Evolutionary conservation across 306 rosid species (phyloP).

Genomic region (Vigna mungo): DNA sequence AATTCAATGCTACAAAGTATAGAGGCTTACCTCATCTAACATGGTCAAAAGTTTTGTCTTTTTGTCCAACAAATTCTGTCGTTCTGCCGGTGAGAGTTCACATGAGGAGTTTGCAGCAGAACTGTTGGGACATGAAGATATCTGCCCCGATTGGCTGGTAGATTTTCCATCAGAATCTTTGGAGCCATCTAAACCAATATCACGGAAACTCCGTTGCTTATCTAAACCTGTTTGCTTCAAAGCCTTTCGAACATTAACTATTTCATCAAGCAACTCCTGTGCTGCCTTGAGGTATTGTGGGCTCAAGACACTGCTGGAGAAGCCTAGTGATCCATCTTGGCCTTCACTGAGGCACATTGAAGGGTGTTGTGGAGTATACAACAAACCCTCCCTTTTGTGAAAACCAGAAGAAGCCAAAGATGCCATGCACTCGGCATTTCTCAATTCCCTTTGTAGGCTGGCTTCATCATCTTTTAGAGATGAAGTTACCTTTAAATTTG

Average conservation of each 20-base stretch:
- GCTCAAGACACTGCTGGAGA: slow-evolving; percentile 49
- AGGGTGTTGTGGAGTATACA: slow-evolving; percentile 52
- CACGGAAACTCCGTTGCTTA: slow-evolving; percentile 56
- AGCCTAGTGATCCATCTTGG: slow-evolving; percentile 51
- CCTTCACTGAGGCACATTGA: slow-evolving; percentile 51
- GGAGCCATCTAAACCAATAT: slow-evolving; percentile 54
- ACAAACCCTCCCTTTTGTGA: slow-evolving; percentile 60
- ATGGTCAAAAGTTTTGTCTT: slow-evolving; percentile 77
- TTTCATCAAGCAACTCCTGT: slow-evolving; percentile 84
- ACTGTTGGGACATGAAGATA: slow-evolving; percentile 58
- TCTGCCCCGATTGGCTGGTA: slow-evolving; percentile 51
- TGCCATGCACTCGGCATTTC: slow-evolving; percentile 59
- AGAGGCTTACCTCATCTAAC: slow-evolving; percentile 79
- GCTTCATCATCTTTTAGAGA: slow-evolving; percentile 48
- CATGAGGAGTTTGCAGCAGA: slow-evolving; percentile 50
- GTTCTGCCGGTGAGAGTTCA: slow-evolving; percentile 70
- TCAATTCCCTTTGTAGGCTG: slow-evolving; percentile 49
- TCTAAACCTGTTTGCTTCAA: slow-evolving; percentile 66
- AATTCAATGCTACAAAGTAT: neutral
- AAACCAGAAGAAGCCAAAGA: slow-evolving; percentile 53
- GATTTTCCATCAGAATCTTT: slow-evolving; percentile 70
- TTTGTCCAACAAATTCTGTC: slow-evolving; percentile 75
- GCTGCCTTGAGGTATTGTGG: slow-evolving; percentile 73
- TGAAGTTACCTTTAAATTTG: slow-evolving; percentile 36
- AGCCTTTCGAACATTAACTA: slow-evolving; percentile 74